Evolutionary conservation across 176 grass and related monocot species (phyloP), one percentile per base, ranked within the genome.

Genomic region (Cymbopogon citratus): DNA sequence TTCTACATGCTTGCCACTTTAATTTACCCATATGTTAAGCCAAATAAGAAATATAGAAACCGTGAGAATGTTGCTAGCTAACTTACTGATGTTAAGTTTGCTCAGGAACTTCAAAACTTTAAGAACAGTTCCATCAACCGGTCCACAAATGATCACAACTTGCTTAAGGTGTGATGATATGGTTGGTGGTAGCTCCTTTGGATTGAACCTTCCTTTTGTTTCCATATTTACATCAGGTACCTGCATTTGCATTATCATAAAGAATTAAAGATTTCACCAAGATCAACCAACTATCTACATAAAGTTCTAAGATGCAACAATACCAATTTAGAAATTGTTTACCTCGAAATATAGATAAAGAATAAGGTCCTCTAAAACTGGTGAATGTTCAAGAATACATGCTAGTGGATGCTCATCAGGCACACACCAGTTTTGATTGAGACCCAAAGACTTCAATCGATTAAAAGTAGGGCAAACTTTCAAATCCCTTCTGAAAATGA

Each of bases 81-180:
- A 8, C 68, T 15, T 71, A 71, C 68, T 25, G 0, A 71, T 71
- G 23, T 44, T 39, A 40, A 71, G 12, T 44, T 71, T 45, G 12
- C 39, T 65, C 59, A 83, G 45, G 41, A 57, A 74, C 40, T 26
- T 26, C 40, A 83, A 33, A 27, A 83, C 29, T 24, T 64, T 24
- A 44, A 49, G 7, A 51, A 83, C 40, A 24, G 18, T 83, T 56
- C 35, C 7, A 19, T 64, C 12, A 31, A 65, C 28, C 16, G 3
- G 1, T 73, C 16, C 9, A 82, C 56, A 82, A 10, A 3, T 2
- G 7, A 82, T 11, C 23, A 73, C 26, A 46, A 83, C 40, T 19
- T 21, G 46, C 80, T 83, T 83, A 35, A 83, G 70, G 59, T 83
- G 70, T 26, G 72, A 12, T 64, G 57, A 83, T 38, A 71, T 45